A percentile compares a stretch with the other conserved stretches of the same genome.
Conservation (phyloP, 306 rosid species). For the Fragaria ananassa region DNA sequence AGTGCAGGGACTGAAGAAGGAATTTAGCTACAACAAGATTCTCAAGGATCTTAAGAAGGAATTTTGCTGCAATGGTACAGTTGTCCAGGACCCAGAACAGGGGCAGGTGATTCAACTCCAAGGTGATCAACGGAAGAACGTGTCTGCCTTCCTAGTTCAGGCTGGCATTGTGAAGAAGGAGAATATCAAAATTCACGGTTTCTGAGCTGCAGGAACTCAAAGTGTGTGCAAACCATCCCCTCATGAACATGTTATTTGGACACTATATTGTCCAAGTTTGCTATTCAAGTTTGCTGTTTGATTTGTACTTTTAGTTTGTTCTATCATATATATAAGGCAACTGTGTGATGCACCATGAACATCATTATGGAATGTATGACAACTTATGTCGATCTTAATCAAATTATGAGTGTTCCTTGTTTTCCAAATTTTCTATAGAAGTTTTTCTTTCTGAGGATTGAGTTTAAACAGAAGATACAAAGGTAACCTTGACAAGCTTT, state of each 20-base stretch:
- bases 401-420: background rate
- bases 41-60: constrained; percentile 22
- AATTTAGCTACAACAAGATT: constrained; percentile 18
- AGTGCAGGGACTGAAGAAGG: constrained; percentile 24
- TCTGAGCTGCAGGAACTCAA: constrained; percentile 7
- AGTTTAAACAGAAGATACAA: too few relatives aligned
- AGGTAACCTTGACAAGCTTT: background rate
- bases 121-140: constrained; percentile 23
- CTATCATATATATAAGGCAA: background rate
- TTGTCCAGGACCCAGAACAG: constrained; percentile 22
- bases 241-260: background rate
- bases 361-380: background rate
- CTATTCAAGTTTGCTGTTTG: background rate
- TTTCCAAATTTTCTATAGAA: background rate
- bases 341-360: background rate
- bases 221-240: background rate
- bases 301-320: background rate
- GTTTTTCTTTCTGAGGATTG: background rate
- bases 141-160: constrained; percentile 20
- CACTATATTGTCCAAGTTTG: background rate
- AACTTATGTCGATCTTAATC: background rate
- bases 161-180: constrained; percentile 27
- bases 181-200: constrained; percentile 24
- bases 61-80: constrained; percentile 19
- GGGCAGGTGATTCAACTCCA: constrained; percentile 27